Percentiles rank a stretch among this genome's conserved stretches.
phyloP scores from a whole-genome alignment of 139 green algal species.

The Deuterostichococcus epilithicus region DNA sequence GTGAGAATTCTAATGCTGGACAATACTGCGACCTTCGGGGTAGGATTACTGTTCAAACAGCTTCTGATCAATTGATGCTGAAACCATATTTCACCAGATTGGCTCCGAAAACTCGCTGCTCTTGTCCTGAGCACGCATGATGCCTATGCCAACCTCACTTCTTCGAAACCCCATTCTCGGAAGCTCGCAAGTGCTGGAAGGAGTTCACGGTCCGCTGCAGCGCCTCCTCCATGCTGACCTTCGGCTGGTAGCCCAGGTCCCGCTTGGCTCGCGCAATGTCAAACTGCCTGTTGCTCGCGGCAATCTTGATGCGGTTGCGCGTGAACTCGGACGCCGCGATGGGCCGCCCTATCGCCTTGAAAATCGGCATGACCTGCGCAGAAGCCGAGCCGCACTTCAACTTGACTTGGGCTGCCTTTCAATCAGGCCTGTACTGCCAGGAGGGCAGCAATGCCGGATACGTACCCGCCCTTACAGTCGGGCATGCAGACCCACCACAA shows the following conservation, averaged over 20 bases:
- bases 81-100: no score
- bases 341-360: conserved; percentile 8
- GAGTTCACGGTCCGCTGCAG: conserved; percentile 47
- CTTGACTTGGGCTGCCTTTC: neutral
- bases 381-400: neutral
- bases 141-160: neutral
- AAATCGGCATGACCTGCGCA: neutral
- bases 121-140: no score
- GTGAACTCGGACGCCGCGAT: conserved; percentile 55
- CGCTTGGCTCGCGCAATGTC: conserved; percentile 30
- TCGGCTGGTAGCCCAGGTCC: conserved; percentile 62
- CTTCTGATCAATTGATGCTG: no score
- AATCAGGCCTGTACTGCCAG: neutral
- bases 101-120: no score
- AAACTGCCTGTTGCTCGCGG: conserved; percentile 56
- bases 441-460: neutral
- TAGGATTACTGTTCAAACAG: no score
- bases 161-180: neutral
- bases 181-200: conserved; percentile 47
- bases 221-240: conserved; percentile 47
- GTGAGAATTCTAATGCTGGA: no score
- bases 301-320: conserved; percentile 48
- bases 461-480: no score
- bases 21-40: no score
- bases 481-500: conserved; percentile 42